These are phyloP conservation scores for Zygoascus bituminiphila DNA, from an alignment of 805 yeast species.

Conservation along the genomic window DNA sequence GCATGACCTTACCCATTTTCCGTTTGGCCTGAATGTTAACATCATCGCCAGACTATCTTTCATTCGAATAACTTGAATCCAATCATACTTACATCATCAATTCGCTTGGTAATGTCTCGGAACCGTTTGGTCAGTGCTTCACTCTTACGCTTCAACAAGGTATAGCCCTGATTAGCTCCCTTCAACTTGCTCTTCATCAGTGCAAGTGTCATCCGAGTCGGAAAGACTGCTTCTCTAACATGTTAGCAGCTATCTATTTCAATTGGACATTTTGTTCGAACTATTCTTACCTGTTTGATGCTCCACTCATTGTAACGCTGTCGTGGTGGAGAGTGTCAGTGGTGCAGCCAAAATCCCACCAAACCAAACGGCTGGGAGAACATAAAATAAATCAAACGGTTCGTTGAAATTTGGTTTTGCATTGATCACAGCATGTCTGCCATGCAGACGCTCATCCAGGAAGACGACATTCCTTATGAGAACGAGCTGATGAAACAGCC, in stretches of 20 bases:
- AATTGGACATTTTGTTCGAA: neutral
- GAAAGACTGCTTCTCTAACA: constrained; percentile 82
- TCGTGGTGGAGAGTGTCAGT: neutral
- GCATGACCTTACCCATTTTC: constrained; percentile 98
- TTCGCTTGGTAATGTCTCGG: constrained; percentile 88
- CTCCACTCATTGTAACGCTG: constrained; percentile 44
- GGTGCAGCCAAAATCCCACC: neutral
- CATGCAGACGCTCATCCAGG: constrained; percentile 3
- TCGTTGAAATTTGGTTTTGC: neutral
- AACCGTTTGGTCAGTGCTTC: constrained; percentile 95
- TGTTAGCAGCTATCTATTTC: constrained; percentile 7
- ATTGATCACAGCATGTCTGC: neutral
- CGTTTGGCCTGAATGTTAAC: constrained; percentile 50
- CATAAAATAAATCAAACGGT: neutral
- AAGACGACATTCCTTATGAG: constrained; percentile 33
- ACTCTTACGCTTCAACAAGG: constrained; percentile 85
- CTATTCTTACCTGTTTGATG: constrained; percentile 42
- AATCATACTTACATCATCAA: constrained; percentile 54
- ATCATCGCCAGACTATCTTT: neutral
- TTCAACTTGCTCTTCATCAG: constrained; percentile 91
- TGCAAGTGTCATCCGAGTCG: constrained; percentile 95
- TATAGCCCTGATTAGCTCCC: constrained; percentile 96
- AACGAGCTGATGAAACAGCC: constrained; percentile 36
- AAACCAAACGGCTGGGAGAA: neutral
- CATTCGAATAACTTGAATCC: neutral